These are phyloP conservation scores for Aleurites moluccanus DNA, from an alignment of 441 rosid species.

Conservation along the genomic window DNA sequence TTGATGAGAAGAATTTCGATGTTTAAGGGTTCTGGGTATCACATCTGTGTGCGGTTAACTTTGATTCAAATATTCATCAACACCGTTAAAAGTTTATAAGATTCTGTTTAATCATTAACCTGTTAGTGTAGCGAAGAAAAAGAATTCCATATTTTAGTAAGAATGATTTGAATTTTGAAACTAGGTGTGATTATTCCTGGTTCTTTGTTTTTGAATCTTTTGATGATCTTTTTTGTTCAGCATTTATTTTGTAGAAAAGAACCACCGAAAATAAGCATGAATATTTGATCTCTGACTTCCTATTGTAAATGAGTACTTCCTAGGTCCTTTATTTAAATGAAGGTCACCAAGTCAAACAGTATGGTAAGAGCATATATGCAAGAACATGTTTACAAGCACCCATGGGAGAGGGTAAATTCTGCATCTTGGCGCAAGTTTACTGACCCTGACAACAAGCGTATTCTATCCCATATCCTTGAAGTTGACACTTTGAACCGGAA, in stretches of 20 bases:
- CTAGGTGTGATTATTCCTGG: not conserved
- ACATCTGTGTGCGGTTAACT: not conserved
- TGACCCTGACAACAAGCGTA: conserved; percentile 87
- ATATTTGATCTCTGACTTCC: not conserved
- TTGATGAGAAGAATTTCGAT: not conserved
- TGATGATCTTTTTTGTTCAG: not conserved
- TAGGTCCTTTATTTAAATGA: conserved; percentile 2
- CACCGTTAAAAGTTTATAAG: not conserved
- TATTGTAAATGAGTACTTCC: not conserved
- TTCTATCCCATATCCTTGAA: conserved; percentile 76
- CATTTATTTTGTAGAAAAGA: not conserved
- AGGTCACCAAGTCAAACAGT: conserved; percentile 13
- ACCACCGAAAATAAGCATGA: not conserved
- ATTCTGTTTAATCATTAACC: not conserved
- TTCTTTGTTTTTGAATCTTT: no score
- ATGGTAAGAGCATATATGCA: conserved; percentile 88
- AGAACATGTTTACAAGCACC: conserved; percentile 91
- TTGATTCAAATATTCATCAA: not conserved
- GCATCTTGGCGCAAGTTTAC: conserved; percentile 98
- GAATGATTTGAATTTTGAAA: not conserved
- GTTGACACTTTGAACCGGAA: conserved; percentile 76
- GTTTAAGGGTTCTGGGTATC: not conserved
- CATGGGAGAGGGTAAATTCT: conserved; percentile 94
- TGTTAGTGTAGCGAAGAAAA: no score
- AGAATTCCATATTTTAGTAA: not conserved